Evolutionary conservation across 345 rosid species (phyloP), one percentile per base, ranked within the genome.

Genomic region (Hypericum androsaemum): DNA sequence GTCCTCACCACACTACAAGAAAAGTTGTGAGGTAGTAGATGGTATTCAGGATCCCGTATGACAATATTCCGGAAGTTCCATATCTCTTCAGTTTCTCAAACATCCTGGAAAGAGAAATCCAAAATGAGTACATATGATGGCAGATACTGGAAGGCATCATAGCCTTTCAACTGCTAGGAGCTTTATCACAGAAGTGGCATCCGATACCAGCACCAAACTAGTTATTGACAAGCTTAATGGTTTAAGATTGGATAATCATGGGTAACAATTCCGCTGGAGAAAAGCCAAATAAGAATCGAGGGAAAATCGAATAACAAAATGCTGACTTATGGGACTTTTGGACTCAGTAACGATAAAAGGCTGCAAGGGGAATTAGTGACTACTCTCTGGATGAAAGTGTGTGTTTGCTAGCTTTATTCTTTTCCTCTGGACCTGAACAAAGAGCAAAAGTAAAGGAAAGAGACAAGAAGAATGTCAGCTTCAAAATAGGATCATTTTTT

Each of bases 21-120:
- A 83, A 89, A 37, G 83, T 76, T 13, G 73, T 71, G 41, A 74
- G 76, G 64, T 89, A 86, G 74, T 89, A 89, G 35, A 71, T 83
- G 12, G 95, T 86, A 62, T 83, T 89, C 51, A 89, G 65, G 47
- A 89, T 58, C 52, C 94, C 97, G 64, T 89, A 89, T 0, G 95
- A 83, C 64, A 86, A 66, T 48, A 89, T 44, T 59, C 97, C 97
- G 44, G 95, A 80, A 46, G 81, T 57, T 65, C 95, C 95, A 54
- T 83, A 89, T 78, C 86, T 80, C 77, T 70, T 83, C 64, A 89
- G 56, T 65, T 72, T 81, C 75, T 58, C 54, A 66, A 86, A 59
- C 57, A 80, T 65, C 79, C 89, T 89, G 62, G 56, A 44, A 63
- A 63, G 50, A 53, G 12, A 35, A 46, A 13, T 14, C 41, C 59